Evolutionary conservation across 169 alveolate genomes (phyloP), one percentile per base, ranked within the genome.

Genomic region (Plasmodium yoelii): DNA sequence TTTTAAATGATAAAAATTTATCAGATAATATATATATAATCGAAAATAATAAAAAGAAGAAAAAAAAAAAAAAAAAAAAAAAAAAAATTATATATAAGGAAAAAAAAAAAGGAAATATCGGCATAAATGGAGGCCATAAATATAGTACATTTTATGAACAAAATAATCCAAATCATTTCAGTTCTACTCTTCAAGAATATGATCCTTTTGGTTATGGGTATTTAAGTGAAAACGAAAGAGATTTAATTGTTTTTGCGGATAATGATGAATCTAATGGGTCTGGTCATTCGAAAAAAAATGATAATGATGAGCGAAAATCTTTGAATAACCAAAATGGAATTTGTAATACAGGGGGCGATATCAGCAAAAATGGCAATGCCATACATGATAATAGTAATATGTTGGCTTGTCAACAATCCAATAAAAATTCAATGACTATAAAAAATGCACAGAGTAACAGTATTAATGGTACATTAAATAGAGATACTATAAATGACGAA

Each of bases 201-300:
- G 90, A 82, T 57, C 90, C 90, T 3, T 82, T 82, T 82, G 84
- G 51, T 13, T 47, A 72, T 82, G 90, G 90, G 13, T 82, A 82
- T 49, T 42, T 82, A 57, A 82, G 84, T 82, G 90, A 82, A 61
- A 73, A 68, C 55, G 72, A 82, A 51, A 82, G 90, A 82, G 90
- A 82, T 60, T 44, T 82, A 61, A 70, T 82, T 42, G 90, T 82
- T 67, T 82, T 82, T 57, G 90, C 90, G 5, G 90, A 82, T 28
- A 82, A 82, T 49, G 90, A 82, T 0, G 90, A 82, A 39, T 47
- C 77, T 24, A 77, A 39, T 46, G 73, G 2, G 1, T 19, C 39
- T 39, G 19, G 5, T 34, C 61, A 18, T 5, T 42, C 22, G 2
- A 59, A 24, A 5, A 22, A 59, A 60, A 15, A 13, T 13, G 59